Evolutionary conservation across 106 monocot species (phyloP).

Genomic region (Agapanthus africanus): DNA sequence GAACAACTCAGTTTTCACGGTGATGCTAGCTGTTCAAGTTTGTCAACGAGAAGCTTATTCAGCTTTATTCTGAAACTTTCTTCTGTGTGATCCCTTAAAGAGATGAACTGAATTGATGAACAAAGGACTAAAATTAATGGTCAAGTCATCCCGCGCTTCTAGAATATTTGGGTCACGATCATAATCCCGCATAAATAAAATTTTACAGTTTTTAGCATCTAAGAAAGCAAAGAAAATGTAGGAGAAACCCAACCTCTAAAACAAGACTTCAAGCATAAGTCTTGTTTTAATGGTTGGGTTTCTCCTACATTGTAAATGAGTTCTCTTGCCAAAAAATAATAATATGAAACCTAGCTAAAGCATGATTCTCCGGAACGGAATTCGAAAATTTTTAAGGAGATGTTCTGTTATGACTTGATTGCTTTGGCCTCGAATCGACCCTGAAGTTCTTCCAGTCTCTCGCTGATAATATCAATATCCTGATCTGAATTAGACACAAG

Average conservation of each 20-base stretch:
- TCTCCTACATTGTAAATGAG: background rate
- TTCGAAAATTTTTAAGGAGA: constrained; percentile 7
- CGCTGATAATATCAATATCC: constrained; percentile 37
- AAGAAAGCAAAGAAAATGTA: background rate
- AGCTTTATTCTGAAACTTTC: constrained; percentile 24
- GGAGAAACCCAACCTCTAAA: background rate
- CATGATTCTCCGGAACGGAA: background rate
- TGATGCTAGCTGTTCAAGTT: too few species aligned
- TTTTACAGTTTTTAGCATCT: background rate
- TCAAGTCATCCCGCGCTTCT: constrained; percentile 16
- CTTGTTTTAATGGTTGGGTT: too few species aligned
- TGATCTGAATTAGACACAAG: background rate
- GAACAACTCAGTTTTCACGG: too few species aligned
- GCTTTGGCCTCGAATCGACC: constrained; percentile 18
- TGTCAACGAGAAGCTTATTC: constrained; percentile 25
- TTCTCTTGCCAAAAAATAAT: background rate
- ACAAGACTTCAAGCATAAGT: too few species aligned
- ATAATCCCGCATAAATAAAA: constrained; percentile 33
- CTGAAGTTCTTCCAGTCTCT: constrained; percentile 21
- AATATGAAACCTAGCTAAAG: background rate
- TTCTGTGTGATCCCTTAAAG: constrained; percentile 19
- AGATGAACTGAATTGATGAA: constrained; percentile 39
- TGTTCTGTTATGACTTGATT: background rate
- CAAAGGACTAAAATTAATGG: constrained; percentile 41
- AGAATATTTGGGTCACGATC: constrained; percentile 42